phyloP scores from a whole-genome alignment of 371 early-diverging fungal species.

The Zopfochytrium polystomum region DNA sequence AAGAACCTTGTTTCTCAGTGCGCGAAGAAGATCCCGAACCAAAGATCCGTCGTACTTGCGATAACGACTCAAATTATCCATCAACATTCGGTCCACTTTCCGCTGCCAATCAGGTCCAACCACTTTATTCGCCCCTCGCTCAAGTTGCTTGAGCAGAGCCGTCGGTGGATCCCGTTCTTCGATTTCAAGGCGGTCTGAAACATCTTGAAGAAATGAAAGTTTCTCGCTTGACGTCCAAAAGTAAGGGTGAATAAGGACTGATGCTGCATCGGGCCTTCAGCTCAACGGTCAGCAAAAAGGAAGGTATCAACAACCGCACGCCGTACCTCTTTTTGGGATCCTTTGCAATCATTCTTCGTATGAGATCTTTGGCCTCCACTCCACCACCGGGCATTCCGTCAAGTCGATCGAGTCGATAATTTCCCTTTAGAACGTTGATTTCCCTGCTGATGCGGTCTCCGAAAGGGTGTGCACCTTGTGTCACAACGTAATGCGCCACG shows the following conservation, averaged over 20 bases:
- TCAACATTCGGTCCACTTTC: slow-evolving; percentile 71
- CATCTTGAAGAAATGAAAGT: slow-evolving; percentile 87
- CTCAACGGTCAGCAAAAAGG: neutral
- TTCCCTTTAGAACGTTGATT: slow-evolving; percentile 75
- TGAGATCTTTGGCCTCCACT: slow-evolving; percentile 83
- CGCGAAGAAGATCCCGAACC: slow-evolving; percentile 85
- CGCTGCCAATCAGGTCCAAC: slow-evolving; percentile 80
- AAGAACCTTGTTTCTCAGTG: slow-evolving; percentile 85
- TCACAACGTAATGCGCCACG: slow-evolving; percentile 87
- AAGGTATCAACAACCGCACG: neutral
- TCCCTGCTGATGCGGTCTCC: slow-evolving; percentile 87
- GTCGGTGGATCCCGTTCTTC: slow-evolving; percentile 72
- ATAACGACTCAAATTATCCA: slow-evolving; percentile 81
- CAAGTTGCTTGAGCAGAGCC: slow-evolving; percentile 61
- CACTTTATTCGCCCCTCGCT: slow-evolving; percentile 58
- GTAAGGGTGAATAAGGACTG: slow-evolving; percentile 84
- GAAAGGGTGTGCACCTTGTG: slow-evolving; percentile 91
- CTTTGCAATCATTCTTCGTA: slow-evolving; percentile 80
- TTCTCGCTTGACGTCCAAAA: slow-evolving; percentile 87
- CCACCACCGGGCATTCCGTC: slow-evolving; percentile 63
- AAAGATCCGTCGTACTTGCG: slow-evolving; percentile 85
- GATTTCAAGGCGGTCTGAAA: slow-evolving; percentile 88
- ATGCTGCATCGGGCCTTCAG: slow-evolving; percentile 66
- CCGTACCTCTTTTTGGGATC: slow-evolving; percentile 65
- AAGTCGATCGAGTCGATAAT: slow-evolving; percentile 65